phyloP scores from a whole-genome alignment of 495 filamentous ascomycete species.

The Neurospora intermedia region DNA sequence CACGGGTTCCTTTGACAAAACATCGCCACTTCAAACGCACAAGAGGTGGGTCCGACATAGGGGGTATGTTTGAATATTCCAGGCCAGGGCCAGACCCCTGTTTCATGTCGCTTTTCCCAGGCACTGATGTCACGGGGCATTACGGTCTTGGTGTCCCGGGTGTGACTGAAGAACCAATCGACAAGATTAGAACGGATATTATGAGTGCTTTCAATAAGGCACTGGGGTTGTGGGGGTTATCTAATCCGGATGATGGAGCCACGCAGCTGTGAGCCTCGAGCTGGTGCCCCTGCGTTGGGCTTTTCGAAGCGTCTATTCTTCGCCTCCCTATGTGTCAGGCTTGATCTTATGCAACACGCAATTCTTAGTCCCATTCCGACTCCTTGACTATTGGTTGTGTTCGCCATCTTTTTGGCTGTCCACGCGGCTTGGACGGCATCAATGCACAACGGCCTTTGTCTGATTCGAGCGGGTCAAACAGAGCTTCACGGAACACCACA shows the following conservation, averaged over 20 bases:
- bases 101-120: conserved; percentile 26
- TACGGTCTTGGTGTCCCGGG: neutral
- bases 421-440: neutral
- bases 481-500: conserved; percentile 6
- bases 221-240: neutral
- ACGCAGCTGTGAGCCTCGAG: neutral
- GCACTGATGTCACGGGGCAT: conserved; percentile 10
- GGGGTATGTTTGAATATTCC: conserved; percentile 23
- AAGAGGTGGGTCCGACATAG: conserved; percentile 3
- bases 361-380: neutral
- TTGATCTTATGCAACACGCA: neutral
- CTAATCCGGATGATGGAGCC: neutral
- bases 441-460: conserved; percentile 6
- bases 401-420: neutral
- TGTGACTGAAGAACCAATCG: conserved; percentile 1
- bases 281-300: neutral
- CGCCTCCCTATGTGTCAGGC: neutral
- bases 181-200: conserved; percentile 11
- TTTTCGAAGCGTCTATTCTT: neutral
- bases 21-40: conserved; percentile 16
- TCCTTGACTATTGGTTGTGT: neutral
- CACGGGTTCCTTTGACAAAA: conserved; percentile 7
- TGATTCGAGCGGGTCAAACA: conserved; percentile 19
- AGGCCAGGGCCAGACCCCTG: conserved; percentile 21
- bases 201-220: conserved; percentile 6